Evolutionary conservation across 805 yeast species (phyloP), one percentile per base, ranked within the genome.

Genomic region (Wickerhamomyces kurtzmanii): DNA sequence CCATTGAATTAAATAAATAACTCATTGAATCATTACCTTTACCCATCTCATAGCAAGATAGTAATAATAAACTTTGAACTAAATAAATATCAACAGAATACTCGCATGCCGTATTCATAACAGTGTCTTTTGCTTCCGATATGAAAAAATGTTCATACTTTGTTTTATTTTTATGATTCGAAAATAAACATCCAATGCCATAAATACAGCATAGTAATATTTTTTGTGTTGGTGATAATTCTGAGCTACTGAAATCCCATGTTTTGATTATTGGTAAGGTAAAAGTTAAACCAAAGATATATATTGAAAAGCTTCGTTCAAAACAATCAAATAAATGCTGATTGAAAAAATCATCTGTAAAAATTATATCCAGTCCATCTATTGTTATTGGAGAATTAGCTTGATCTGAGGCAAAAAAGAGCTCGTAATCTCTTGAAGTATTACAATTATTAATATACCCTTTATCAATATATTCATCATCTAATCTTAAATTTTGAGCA

Each of bases 31-130:
- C 42, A 21, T 42, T 41, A 5, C 51, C 53, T 37, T 42, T 42
- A 1, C 56, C 52, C 31, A 45, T 24, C 24, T 52, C 56, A 27
- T 52, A 53, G 24, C 49, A 43, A 5, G 57, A 51, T 14, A 52
- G 24, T 8, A 50, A 29, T 7, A 43, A 34, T 4, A 51, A 29
- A 7, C 51, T 49, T 15, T 43, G 35, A 1, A 53, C 22, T 12
- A 48, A 24, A 27, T 38, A 38, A 11, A 40, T 36, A 27, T 50
- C 55, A n/a, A n/a, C n/a, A n/a, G n/a, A n/a, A n/a, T n/a, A n/a
- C n/a, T 19, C 39, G 30, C 24, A 39, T 2, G 36, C 18, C 2
- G 32, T 39, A n/a, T 28, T 19, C 15, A 53, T 38, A 3, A 49
- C 37, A 3, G 40, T 27, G 17, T 41, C 45, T 17, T 43, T 40